Percentiles rank a stretch among this genome's conserved stretches.
Conservation (phyloP, 495 filamentous ascomycete genomes). For the Cenococcum geophilum region DNA sequence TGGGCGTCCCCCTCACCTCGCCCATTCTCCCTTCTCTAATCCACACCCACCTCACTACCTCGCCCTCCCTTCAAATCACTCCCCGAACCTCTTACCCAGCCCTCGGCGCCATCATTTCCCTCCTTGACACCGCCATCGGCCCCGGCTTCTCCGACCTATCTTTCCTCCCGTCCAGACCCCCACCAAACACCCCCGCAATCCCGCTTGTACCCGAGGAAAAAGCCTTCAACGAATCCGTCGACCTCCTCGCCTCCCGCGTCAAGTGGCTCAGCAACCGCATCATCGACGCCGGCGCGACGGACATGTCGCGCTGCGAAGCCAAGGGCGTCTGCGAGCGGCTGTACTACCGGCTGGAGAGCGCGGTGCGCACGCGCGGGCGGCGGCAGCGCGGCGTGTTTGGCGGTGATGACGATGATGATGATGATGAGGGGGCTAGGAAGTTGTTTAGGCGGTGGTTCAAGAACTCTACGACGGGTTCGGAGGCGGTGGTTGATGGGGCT, state of each 20-base stretch:
- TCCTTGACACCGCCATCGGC: conserved; percentile 71
- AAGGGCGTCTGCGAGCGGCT: conserved; percentile 67
- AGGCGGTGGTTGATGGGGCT: conserved; percentile 2
- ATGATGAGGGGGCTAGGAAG: conserved; percentile 31
- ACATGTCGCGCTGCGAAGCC: conserved; percentile 64
- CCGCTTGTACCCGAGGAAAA: conserved; percentile 41
- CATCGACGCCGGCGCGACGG: conserved; percentile 63
- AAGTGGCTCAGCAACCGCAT: conserved; percentile 65
- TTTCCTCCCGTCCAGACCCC: conserved; percentile 11
- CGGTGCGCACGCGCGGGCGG: conserved; percentile 59
- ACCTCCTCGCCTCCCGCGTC: conserved; percentile 56
- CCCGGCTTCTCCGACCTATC: conserved; percentile 43
- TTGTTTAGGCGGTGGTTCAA: conserved; percentile 14
- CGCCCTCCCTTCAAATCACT: conserved; percentile 44
- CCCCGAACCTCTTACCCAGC: conserved; percentile 59
- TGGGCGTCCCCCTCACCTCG: conserved; percentile 47
- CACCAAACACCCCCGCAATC: conserved; percentile 11
- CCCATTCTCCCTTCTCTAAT: conserved; percentile 23
- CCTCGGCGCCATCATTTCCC: conserved; percentile 54
- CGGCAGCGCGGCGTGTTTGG: conserved; percentile 55
- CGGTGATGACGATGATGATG: conserved; percentile 19
- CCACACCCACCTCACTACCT: conserved; percentile 14
- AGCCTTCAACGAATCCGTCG: conserved; percentile 63
- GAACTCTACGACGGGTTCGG: too few species aligned
- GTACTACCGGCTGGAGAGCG: conserved; percentile 62